Evolutionary conservation across 805 yeast genomes (phyloP).

Genomic region (Monosporozyma aquatica): DNA sequence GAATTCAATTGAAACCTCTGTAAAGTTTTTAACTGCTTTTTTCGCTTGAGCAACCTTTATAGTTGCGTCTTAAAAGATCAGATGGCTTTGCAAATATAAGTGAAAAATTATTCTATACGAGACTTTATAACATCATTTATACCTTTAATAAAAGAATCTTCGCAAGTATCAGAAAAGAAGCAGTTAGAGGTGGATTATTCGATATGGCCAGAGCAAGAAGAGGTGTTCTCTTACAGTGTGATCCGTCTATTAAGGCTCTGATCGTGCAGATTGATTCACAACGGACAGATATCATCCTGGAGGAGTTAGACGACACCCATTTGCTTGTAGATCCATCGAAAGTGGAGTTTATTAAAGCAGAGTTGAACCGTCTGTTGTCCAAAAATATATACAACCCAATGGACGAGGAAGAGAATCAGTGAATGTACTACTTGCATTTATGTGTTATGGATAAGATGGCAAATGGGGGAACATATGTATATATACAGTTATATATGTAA

Average conservation of each 20-base stretch:
- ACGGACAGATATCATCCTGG: constrained; percentile 60
- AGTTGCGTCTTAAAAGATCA: constrained; percentile 9
- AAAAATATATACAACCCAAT: constrained; percentile 79
- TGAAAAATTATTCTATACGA: no score
- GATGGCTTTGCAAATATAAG: no score
- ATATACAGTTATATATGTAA: neutral
- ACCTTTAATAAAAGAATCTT: no score
- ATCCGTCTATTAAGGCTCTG: constrained; percentile 85
- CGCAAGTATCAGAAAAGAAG: no score
- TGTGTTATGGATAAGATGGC: neutral
- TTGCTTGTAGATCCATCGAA: constrained; percentile 68
- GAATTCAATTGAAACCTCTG: no score
- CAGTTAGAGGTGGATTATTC: no score
- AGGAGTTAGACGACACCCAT: constrained; percentile 88
- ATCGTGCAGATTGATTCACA: constrained; percentile 74
- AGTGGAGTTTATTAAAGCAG: constrained; percentile 66
- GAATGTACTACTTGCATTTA: neutral
- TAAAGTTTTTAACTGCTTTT: no score
- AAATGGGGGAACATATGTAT: neutral
- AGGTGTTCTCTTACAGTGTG: constrained; percentile 56
- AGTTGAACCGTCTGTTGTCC: constrained; percentile 65
- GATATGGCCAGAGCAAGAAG: constrained; percentile 46
- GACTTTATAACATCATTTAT: no score
- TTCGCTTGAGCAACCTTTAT: no score
- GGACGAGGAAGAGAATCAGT: constrained; percentile 51